Conservation (phyloP, 345 rosid species). For the Hirschfeldia incana region DNA sequence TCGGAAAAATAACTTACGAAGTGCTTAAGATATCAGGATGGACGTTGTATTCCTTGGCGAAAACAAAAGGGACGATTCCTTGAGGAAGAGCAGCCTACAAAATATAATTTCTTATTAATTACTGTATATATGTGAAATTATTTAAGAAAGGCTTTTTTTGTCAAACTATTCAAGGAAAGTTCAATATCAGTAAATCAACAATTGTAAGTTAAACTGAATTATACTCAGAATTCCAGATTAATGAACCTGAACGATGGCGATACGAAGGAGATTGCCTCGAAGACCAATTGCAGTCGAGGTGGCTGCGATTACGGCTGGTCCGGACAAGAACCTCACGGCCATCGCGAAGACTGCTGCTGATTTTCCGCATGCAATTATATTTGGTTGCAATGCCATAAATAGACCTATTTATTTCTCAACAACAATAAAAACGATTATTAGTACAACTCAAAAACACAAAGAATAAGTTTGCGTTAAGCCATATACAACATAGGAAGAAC, state of each 20-base stretch:
- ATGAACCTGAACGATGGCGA: constrained; percentile 75
- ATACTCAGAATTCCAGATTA: not conserved
- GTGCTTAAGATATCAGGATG: constrained; percentile 73
- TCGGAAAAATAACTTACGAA: constrained; percentile 48
- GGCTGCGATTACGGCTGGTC: constrained; percentile 89
- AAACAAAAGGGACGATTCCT: constrained; percentile 68
- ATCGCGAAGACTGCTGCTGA: constrained; percentile 75
- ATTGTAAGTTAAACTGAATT: not conserved
- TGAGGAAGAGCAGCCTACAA: constrained; percentile 78
- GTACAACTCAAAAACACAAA: no score
- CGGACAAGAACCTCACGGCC: constrained; percentile 80
- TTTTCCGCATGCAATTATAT: constrained; percentile 76
- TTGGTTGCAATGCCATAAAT: constrained; percentile 87
- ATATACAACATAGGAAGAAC: not conserved
- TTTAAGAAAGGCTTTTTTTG: no score
- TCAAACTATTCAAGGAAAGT: not conserved
- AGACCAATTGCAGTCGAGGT: constrained; percentile 76
- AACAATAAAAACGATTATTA: no score
- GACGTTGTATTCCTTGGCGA: constrained; percentile 67
- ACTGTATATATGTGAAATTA: not conserved
- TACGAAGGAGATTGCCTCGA: constrained; percentile 69
- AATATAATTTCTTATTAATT: not conserved
- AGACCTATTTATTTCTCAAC: no score
- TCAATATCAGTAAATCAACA: not conserved
- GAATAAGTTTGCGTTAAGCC: no score